Conservation (phyloP, 306 rosid genomes). For the Medicago arabica region DNA sequence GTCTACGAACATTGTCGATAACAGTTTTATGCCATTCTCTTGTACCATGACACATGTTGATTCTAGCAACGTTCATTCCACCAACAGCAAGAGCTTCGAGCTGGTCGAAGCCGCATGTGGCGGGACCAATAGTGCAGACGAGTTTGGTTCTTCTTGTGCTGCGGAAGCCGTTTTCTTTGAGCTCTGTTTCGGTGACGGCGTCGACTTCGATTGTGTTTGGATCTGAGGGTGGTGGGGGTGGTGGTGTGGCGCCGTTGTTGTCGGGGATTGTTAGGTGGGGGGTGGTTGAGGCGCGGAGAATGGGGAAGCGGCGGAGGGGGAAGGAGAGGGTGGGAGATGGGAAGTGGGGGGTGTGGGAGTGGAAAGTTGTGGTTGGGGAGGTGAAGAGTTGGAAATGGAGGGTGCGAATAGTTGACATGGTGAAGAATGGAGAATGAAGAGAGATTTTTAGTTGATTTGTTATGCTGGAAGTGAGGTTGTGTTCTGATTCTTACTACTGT, state of each 20-base stretch:
- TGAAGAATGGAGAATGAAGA: neutral
- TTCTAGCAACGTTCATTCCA: constrained; percentile 94
- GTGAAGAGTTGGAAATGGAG: constrained; percentile 68
- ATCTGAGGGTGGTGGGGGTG: constrained; percentile 42
- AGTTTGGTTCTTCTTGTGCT: constrained; percentile 89
- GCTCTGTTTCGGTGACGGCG: constrained; percentile 79
- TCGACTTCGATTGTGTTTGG: constrained; percentile 79
- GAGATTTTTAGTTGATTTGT: no score
- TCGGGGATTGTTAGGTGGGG: constrained; percentile 21
- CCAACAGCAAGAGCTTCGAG: constrained; percentile 93
- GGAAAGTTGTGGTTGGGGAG: constrained; percentile 41
- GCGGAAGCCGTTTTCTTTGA: constrained; percentile 88
- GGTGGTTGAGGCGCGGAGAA: constrained; percentile 29
- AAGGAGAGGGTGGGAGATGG: constrained; percentile 39
- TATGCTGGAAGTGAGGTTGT: neutral
- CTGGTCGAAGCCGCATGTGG: constrained; percentile 79
- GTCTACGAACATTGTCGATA: constrained; percentile 73
- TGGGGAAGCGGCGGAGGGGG: constrained; percentile 33
- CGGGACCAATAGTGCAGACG: constrained; percentile 92
- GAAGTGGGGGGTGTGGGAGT: constrained; percentile 33
- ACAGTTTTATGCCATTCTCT: constrained; percentile 85
- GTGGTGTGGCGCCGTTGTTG: constrained; percentile 29
- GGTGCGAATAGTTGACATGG: constrained; percentile 72
- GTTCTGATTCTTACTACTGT: neutral
- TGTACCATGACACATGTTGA: constrained; percentile 97